These are phyloP conservation scores for Hymenoscyphus fraxineus DNA, from an alignment of 2,329 filamentous ascomycete species.

Conservation along the genomic window DNA sequence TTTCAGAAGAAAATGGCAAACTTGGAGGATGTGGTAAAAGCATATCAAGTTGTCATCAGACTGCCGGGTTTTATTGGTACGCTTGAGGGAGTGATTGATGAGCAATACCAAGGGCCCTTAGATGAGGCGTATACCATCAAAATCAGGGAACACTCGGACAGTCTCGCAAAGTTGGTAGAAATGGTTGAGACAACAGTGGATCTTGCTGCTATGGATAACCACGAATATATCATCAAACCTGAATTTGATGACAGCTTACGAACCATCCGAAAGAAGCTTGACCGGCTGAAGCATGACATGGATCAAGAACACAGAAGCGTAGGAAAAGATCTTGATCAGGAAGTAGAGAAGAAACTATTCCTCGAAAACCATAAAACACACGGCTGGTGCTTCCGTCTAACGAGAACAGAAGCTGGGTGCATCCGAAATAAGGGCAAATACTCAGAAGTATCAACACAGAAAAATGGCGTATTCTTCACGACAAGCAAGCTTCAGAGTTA, in stretches of 20 bases:
- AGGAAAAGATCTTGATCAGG: constrained; percentile 78
- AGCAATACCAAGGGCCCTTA: constrained; percentile 81
- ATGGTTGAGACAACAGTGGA: constrained; percentile 99
- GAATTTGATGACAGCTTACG: constrained; percentile 90
- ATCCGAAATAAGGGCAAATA: constrained; percentile 90
- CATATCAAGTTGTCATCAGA: constrained; percentile 91
- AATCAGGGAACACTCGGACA: constrained; percentile 70
- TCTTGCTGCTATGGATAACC: constrained; percentile 88
- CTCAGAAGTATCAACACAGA: constrained; percentile 94
- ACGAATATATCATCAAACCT: constrained; percentile 98
- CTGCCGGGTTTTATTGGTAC: constrained; percentile 86
- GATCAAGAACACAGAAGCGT: constrained; percentile 74
- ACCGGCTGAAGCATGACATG: constrained; percentile 79
- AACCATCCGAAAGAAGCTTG: constrained; percentile 86
- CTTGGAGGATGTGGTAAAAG: constrained; percentile 90
- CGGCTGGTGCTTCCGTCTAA: constrained; percentile 94
- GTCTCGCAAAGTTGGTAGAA: constrained; percentile 81
- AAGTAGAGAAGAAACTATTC: constrained; percentile 98
- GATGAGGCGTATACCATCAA: constrained; percentile 85
- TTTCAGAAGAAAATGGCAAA: constrained; percentile 91
- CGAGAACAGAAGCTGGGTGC: constrained; percentile 82
- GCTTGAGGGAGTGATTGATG: constrained; percentile 91
- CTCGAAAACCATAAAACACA: constrained; percentile 94
- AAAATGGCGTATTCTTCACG: constrained; percentile 98
- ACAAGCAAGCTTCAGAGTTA: constrained; percentile 75